Base-by-base conservation (phyloP, 1,284 basidiomycete genomes). In the Macrocystidia cucumis region DNA sequence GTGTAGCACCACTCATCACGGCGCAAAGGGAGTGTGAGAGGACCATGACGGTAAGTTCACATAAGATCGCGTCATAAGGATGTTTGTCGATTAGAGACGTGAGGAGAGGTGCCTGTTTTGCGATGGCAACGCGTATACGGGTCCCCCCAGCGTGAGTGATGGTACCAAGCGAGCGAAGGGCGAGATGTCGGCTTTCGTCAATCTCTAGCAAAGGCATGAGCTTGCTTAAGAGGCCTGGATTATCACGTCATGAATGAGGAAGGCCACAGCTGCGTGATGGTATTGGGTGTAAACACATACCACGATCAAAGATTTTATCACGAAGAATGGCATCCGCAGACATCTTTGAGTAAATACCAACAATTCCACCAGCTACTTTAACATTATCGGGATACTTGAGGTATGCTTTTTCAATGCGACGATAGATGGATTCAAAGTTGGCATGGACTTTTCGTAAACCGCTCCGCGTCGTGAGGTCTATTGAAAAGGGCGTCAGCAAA, bases 281-380 rank as follows among this genome's bases (percentile, higher is more conserved):
- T 14, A 29, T 11, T 9, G 9, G 1, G 18, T 23, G 9, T 2
- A 22, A 9, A 14, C 9, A 24, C 51, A 32, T 44, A 75, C 76
- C 74, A 60, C 65, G 63, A 23, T 65, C 59, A 47, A 74, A 67
- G 14, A 80, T 56, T 42, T 72, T 71, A 51, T 78, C 65, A 17
- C 74, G 60, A 33, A 79, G 51, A 30, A 79, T 59, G 1, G 72
- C 60, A 51, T 81, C 77, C 0, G 62, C 60, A 24, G 63, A 78
- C 73, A 81, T 75, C 46, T 73, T 75, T 7, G 73, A 67, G 47
- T 71, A 79, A 30, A 81, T 72, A 2, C 68, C 72, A 7, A 78
- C 60, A 33, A 80, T 69, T 0, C 69, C 74, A 2, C 74, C 75
- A 19, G 52, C 46, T 16, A 76, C 51, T 39, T 60, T 62, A 22